A percentile compares a stretch with the other conserved stretches of the same genome.
phyloP scores from a whole-genome alignment of 441 rosid species.

The Gossypium armourianum region DNA sequence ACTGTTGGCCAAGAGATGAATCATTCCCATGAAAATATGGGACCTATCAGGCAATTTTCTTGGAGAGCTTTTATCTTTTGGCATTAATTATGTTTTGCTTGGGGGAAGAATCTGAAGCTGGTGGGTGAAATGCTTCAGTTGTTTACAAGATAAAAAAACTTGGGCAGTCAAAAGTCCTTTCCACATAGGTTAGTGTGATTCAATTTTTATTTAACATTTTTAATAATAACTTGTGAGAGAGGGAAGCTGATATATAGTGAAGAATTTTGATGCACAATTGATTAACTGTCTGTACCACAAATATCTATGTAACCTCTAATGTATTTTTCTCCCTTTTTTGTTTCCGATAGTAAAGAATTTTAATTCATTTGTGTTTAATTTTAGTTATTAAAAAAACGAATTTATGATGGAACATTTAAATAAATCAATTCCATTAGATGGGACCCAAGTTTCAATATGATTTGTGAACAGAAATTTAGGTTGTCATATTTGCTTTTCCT shows the following conservation, averaged over 20 bases:
- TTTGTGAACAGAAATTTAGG: not conserved
- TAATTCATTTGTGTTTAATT: not conserved
- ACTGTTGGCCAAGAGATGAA: not conserved
- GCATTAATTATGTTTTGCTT: not conserved
- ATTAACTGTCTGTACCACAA: slow-evolving; percentile 8
- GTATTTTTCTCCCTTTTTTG: not conserved
- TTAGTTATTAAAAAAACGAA: not conserved
- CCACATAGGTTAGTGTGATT: not conserved
- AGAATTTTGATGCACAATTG: slow-evolving; percentile 10
- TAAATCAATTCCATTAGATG: not conserved
- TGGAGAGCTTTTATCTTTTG: not conserved
- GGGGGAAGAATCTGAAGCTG: not conserved
- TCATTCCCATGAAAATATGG: not conserved
- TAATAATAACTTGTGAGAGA: not conserved
- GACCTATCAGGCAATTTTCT: not conserved
- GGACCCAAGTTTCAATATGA: not conserved
- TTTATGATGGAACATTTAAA: not conserved
- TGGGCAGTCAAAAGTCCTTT: not conserved
- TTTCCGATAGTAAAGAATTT: not conserved
- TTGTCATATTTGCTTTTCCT: not conserved
- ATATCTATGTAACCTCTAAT: not conserved
- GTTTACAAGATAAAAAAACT: not conserved
- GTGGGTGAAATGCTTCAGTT: not conserved
- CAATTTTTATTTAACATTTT: not conserved
- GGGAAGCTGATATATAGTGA: not conserved